Evolutionary conservation across 148 eudicot species (phyloP).

Genomic region (Amaranthus palmeri): DNA sequence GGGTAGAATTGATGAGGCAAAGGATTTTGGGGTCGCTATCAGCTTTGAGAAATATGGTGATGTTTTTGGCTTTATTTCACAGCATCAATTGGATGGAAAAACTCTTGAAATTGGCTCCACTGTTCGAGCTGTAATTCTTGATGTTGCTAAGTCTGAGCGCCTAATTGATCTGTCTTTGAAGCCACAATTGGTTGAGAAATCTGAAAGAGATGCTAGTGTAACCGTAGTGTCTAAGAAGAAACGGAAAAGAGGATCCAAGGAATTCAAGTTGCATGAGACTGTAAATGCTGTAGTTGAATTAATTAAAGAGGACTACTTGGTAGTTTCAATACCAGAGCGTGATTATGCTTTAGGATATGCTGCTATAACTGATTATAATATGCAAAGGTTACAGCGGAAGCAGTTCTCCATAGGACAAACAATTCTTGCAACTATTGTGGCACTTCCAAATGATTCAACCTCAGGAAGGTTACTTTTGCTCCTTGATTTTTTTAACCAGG

Average conservation of each 20-base stretch:
- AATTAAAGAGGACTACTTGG: constrained; percentile 86
- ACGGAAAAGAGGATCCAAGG: constrained; percentile 60
- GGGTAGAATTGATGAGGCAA: constrained; percentile 60
- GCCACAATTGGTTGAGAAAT: constrained; percentile 49
- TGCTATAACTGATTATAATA: constrained; percentile 70
- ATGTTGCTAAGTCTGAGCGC: constrained; percentile 64
- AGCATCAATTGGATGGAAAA: constrained; percentile 61
- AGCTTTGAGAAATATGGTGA: constrained; percentile 54
- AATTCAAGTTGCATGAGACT: constrained; percentile 60
- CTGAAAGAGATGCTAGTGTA: constrained; percentile 24
- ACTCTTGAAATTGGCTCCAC: constrained; percentile 46
- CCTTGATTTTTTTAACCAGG: constrained; percentile 59
- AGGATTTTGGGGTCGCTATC: constrained; percentile 75
- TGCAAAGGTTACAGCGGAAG: constrained; percentile 58
- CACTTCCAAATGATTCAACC: constrained; percentile 69
- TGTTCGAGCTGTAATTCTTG: constrained; percentile 72
- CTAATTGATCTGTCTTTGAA: constrained; percentile 84
- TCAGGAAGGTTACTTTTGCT: constrained; percentile 70
- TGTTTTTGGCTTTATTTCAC: constrained; percentile 80
- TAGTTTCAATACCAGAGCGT: constrained; percentile 67
- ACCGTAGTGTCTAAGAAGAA: constrained; percentile 52
- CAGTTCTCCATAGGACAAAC: constrained; percentile 61
- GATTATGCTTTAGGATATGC: constrained; percentile 66
- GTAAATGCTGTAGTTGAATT: constrained; percentile 74
- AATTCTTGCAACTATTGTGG: constrained; percentile 64